Base-by-base conservation (phyloP, 2,329 filamentous ascomycete genomes). In the Diaporthe nobilis region DNA sequence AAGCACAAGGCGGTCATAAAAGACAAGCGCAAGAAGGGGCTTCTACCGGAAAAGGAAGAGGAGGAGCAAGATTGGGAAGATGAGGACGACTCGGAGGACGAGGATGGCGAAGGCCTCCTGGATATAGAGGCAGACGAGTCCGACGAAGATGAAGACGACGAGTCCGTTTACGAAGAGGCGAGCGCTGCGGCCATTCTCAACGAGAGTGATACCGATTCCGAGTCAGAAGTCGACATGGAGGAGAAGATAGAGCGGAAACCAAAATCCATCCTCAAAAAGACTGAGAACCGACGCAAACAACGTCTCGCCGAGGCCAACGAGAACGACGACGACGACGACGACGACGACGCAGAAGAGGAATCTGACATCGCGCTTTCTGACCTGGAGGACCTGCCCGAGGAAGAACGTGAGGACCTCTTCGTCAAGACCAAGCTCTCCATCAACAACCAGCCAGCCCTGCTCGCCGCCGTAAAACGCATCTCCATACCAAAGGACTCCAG, bases 341-440 rank as follows among this genome's bases (percentile, higher is more conserved):
- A 94, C 1, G 92, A 93, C 0, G 93, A 94, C 31, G 94, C 95
- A 6, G 94, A 96, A 60, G 95, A 97, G 79, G 95, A 97, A 5
- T 77, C 76, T 78, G 95, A 77, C 47, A 77, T 98, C 60, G 93
- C 96, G 5, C 91, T 98, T 78, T 98, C 95, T 44, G 96, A 98
- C 80, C 92, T 97, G 71, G 94, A 94, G 80, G 94, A 94, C 71
- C 86, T 92, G 39, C 87, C 94, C 72, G 94, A 94, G 65, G 86
- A 91, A 49, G 86, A 93, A 58, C 95, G 94, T 28, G 94, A 94
- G 53, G 96, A 98, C 82, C 90, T 98, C 55, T 92, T 98, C 77
- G 95, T 95, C 22, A 94, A 98, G 86, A 95, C 97, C 83, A 94
- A 95, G 80, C 92, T 98, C 79, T 98, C 96, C 72, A 98, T 98